phyloP scores from a whole-genome alignment of 257 asterid genomes.

The Plantago ovata region DNA sequence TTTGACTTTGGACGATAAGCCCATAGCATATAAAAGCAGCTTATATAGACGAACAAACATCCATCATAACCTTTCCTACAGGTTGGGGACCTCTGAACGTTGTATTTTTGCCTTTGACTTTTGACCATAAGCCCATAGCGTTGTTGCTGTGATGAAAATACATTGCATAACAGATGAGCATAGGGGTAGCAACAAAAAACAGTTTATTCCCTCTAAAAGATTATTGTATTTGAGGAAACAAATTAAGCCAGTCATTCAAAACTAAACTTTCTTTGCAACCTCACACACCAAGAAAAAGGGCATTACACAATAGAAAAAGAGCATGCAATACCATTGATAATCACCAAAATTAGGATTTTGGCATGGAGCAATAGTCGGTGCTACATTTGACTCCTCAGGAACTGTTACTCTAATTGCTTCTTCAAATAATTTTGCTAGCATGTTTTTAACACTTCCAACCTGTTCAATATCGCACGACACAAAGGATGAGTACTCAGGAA shows the following conservation, averaged over 20 bases:
- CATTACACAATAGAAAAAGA: background rate
- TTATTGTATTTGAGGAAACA: background rate
- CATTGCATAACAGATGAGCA: slow-evolving; percentile 9
- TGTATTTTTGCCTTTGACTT: slow-evolving; percentile 57
- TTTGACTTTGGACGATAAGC: background rate
- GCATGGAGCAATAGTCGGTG: slow-evolving; percentile 66
- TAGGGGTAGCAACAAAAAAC: background rate
- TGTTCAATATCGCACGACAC: slow-evolving; percentile 10
- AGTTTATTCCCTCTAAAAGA: too few relatives aligned
- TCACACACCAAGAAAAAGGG: too few relatives aligned
- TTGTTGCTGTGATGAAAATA: slow-evolving; percentile 58
- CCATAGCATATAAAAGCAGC: background rate
- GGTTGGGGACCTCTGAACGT: slow-evolving; percentile 68
- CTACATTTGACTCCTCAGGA: slow-evolving; percentile 56
- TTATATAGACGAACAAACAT: background rate
- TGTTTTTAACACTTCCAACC: slow-evolving; percentile 61
- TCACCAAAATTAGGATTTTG: slow-evolving; percentile 71
- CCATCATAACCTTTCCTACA: slow-evolving; percentile 68
- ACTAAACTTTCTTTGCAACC: too few relatives aligned
- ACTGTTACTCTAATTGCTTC: slow-evolving; percentile 52
- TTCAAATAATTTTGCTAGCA: slow-evolving; percentile 50
- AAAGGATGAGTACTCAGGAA: too few relatives aligned
- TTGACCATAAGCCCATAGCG: slow-evolving; percentile 89
- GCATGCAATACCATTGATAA: slow-evolving; percentile 67
- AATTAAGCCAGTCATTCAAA: too few relatives aligned